These are phyloP conservation scores for Moniliophthora roreri DNA, from an alignment of 1,284 basidiomycete species.

Conservation along the genomic window DNA sequence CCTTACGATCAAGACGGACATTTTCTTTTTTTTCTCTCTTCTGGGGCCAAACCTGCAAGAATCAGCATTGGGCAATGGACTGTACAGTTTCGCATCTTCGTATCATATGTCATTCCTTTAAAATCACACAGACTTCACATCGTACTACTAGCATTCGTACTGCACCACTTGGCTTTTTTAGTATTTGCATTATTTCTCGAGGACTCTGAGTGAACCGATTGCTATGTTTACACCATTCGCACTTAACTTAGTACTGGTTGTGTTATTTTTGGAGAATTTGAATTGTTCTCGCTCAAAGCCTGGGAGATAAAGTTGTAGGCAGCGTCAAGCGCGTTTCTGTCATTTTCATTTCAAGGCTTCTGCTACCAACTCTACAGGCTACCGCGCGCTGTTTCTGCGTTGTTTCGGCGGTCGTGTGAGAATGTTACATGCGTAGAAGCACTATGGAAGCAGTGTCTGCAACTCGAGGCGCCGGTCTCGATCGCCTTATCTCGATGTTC, in stretches of 20 bases:
- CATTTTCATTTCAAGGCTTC: too few species aligned
- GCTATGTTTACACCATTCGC: too few species aligned
- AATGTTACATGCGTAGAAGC: too few species aligned
- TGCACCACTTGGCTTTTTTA: neutral
- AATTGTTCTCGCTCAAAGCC: neutral
- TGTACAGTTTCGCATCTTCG: neutral
- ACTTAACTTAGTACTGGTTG: neutral
- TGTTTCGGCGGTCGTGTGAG: too few species aligned
- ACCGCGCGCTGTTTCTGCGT: too few species aligned
- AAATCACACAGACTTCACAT: neutral
- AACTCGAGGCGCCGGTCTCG: too few species aligned
- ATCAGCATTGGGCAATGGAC: neutral
- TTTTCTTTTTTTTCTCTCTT: neutral
- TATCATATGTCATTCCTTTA: conserved; percentile 3
- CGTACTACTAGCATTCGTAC: conserved; percentile 3
- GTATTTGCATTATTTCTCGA: neutral
- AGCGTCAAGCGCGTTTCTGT: too few species aligned
- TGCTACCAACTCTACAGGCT: too few species aligned
- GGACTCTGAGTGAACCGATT: neutral
- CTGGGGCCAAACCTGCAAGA: neutral
- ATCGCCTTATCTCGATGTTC: too few species aligned
- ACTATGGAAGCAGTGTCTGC: too few species aligned
- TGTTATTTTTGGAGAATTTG: neutral
- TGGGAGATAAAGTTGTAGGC: too few species aligned
- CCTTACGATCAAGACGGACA: conserved; percentile 9